Conservation (phyloP, 345 rosid genomes). For the Moricandia arvensis region DNA sequence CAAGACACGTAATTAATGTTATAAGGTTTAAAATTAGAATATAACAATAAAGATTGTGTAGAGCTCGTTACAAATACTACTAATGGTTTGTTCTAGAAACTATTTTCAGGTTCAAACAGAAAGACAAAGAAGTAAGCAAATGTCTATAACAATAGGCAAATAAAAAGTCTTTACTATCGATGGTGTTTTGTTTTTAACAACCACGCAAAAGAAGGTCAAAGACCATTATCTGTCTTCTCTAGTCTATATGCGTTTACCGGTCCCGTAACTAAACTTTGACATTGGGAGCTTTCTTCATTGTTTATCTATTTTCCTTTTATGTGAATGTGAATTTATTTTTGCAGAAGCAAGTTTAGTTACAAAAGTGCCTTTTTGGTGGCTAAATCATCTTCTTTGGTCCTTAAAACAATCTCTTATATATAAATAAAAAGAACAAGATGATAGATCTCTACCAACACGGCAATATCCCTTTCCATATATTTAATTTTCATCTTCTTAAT, state of each 20-base stretch:
- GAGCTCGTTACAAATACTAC: neutral
- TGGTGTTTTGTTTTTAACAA: neutral
- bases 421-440: neutral
- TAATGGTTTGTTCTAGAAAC: neutral
- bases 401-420: neutral
- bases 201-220: neutral
- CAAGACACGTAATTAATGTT: neutral
- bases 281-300: slow-evolving; percentile 11
- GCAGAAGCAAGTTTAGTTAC: slow-evolving; percentile 5
- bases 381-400: neutral
- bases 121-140: neutral
- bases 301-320: neutral
- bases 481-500: slow-evolving; percentile 14
- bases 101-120: neutral
- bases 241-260: slow-evolving; percentile 20
- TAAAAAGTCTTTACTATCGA: slow-evolving; percentile 15
- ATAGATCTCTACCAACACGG: slow-evolving; percentile 20
- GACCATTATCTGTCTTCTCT: slow-evolving; percentile 4
- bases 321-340: neutral
- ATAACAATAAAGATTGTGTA: neutral
- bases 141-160: slow-evolving; percentile 8
- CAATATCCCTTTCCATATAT: slow-evolving; percentile 9
- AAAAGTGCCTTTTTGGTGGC: slow-evolving; percentile 16
- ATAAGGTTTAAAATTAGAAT: neutral
- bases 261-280: slow-evolving; percentile 40